Evolutionary conservation across 2,329 filamentous ascomycete species (phyloP).

Genomic region (Alternaria gansuensis): DNA sequence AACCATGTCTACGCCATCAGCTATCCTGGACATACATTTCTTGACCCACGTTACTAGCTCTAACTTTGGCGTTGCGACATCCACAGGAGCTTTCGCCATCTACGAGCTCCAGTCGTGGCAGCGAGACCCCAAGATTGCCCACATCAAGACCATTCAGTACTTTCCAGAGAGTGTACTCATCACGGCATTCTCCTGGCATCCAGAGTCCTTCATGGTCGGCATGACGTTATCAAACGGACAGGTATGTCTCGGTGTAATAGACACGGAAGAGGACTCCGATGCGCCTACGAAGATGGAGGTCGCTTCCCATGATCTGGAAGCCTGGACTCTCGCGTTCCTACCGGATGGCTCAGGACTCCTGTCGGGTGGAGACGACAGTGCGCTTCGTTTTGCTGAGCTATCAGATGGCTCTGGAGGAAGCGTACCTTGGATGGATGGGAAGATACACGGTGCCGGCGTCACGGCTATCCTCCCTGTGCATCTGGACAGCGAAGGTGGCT

Average conservation of each 20-base stretch:
- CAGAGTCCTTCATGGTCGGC: slow-evolving; percentile 65
- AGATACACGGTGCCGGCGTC: slow-evolving; percentile 80
- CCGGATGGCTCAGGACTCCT: slow-evolving; percentile 60
- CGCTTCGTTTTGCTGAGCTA: slow-evolving; percentile 58
- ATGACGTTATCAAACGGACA: slow-evolving; percentile 75
- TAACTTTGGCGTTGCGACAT: slow-evolving; percentile 78
- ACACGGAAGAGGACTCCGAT: slow-evolving; percentile 39
- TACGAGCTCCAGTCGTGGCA: slow-evolving; percentile 60
- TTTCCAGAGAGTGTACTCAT: slow-evolving; percentile 70
- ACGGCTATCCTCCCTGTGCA: slow-evolving; percentile 82
- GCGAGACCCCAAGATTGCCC: slow-evolving; percentile 26
- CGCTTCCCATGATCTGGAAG: slow-evolving; percentile 67
- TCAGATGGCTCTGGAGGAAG: slow-evolving; percentile 24
- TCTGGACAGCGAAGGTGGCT: slow-evolving; percentile 53
- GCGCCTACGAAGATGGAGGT: slow-evolving; percentile 33
- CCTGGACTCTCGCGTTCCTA: slow-evolving; percentile 75
- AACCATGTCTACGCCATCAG: slow-evolving; percentile 70
- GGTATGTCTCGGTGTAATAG: slow-evolving; percentile 56
- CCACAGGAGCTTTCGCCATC: slow-evolving; percentile 74
- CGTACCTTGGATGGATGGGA: slow-evolving; percentile 60
- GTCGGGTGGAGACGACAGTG: slow-evolving; percentile 80
- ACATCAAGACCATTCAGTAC: slow-evolving; percentile 57
- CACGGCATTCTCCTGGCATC: slow-evolving; percentile 78
- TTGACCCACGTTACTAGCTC: slow-evolving; percentile 58
- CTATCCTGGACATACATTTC: slow-evolving; percentile 87